Percentiles rank a stretch among this genome's conserved stretches.
Conservation (phyloP, 225 moss, liverwort and hornwort species). For the Climacium dendroides region DNA sequence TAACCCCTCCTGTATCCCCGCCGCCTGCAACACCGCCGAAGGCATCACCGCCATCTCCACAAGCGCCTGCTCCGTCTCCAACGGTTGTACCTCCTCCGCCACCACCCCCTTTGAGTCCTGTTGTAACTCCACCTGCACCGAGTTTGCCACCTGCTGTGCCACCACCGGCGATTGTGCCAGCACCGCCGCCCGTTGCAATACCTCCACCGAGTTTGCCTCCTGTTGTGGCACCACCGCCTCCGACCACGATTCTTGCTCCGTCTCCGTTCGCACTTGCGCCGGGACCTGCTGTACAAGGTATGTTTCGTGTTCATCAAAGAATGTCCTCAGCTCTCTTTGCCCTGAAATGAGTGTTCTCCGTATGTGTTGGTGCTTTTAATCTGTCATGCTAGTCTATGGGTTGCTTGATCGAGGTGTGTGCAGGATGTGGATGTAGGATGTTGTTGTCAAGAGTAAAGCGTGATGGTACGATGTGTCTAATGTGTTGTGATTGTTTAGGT, state of each 20-base stretch:
- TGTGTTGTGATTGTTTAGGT: not conserved
- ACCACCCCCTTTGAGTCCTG: not conserved
- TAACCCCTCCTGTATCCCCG: not conserved
- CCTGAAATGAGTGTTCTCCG: not conserved
- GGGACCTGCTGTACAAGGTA: slow-evolving; percentile 27
- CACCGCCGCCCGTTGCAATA: not conserved
- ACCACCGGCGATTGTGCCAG: not conserved
- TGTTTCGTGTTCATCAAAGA: not conserved
- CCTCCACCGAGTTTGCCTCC: slow-evolving; percentile 1
- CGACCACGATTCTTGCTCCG: not conserved
- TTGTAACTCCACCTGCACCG: not conserved
- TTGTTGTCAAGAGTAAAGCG: not conserved
- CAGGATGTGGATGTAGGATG: not conserved
- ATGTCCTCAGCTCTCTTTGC: not conserved
- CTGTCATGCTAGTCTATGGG: not conserved
- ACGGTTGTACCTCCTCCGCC: not conserved
- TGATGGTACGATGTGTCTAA: not conserved
- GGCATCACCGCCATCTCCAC: not conserved
- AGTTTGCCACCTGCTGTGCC: not conserved
- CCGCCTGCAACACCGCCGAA: not conserved
- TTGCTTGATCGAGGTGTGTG: not conserved
- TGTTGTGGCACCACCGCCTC: not conserved
- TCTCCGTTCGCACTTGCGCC: slow-evolving; percentile 15
- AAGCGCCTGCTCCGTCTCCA: not conserved
- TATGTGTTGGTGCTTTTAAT: not conserved